Base-by-base conservation (phyloP, 495 filamentous ascomycete genomes). In the Sporormia fimetaria region DNA sequence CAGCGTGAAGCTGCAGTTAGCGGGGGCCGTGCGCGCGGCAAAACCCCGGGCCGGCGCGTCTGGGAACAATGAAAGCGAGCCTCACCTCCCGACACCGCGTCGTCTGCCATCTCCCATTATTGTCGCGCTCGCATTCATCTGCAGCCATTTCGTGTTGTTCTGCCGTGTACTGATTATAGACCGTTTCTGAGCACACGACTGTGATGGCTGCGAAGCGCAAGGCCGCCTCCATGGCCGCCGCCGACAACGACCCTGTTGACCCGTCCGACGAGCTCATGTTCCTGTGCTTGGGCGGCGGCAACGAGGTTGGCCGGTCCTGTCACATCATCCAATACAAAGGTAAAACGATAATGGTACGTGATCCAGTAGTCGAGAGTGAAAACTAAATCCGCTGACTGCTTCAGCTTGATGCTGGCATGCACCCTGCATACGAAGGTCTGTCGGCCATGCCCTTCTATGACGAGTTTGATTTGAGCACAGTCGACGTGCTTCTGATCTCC, bases 251-350 rank as follows among this genome's bases (percentile, higher is more conserved):
- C 24, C 61, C 62, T 6, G 57, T 67, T 11, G 64, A 67, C 43
- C 63, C 64, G 2, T 69, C 81, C 0, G 90, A 98, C 57, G 84
- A 94, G 64, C 71, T 98, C 37, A 82, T 80, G 62, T 98, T 98
- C 56, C 73, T 94, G 35, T 88, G 84, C 48, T 67, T 98, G 24
- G 90, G 90, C 36, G 90, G 90, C 42, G 88, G 90, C 25, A 96
- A 94, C 58, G 90, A 98, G 62, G 90, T 98, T 40, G 90, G 90
- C 37, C 73, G 90, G 41, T 95, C 90, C 43, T 96, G 90, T 63
- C 90, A 98, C 59, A 94, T 98, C 42, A 75, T 98, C 20, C 84
- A 95, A 56, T 98, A 98, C 71, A 98, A 96, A 57, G 90, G 90
- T 14, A 98, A 98, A 57, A 96, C 90, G 4, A 83, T 98, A 43